Conservation (phyloP, 306 rosid species). For the Casuarina cunninghamiana region DNA sequence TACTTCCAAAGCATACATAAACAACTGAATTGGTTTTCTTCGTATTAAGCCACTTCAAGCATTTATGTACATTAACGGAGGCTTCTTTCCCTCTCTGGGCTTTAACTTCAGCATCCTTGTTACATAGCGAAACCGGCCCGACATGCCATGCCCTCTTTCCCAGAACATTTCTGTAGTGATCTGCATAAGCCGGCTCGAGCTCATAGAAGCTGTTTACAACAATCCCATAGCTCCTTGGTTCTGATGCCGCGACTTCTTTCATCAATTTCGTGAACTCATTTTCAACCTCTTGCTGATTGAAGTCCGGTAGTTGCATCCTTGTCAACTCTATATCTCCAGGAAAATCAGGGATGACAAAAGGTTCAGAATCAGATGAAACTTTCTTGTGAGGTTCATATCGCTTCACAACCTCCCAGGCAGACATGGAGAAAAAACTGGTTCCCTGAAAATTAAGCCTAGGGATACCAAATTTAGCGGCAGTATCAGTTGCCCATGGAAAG, state of each 20-base stretch:
- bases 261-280: background rate
- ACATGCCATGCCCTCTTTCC: conserved; percentile 53
- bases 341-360: conserved; percentile 38
- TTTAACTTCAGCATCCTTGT: conserved; percentile 3
- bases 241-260: conserved; percentile 21
- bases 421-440: conserved; percentile 25
- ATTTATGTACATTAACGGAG: conserved; percentile 10
- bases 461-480: conserved; percentile 25
- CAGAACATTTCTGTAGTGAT: conserved; percentile 32
- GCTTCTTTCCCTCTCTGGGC: conserved; percentile 13
- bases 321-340: conserved; percentile 42
- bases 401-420: background rate
- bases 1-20: conserved; percentile 50
- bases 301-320: conserved; percentile 5
- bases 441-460: conserved; percentile 41
- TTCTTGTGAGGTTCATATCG: conserved; percentile 30
- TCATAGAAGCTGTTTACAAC: conserved; percentile 56
- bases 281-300: background rate
- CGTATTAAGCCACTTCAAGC: conserved; percentile 39
- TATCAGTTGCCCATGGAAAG: conserved; percentile 32
- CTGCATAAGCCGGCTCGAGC: conserved; percentile 47
- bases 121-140: conserved; percentile 51
- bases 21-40: conserved; percentile 43
- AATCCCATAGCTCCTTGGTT: conserved; percentile 43
- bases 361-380: conserved; percentile 42